Base-by-base conservation (phyloP, 306 rosid species). In the Gillenia trifoliata region DNA sequence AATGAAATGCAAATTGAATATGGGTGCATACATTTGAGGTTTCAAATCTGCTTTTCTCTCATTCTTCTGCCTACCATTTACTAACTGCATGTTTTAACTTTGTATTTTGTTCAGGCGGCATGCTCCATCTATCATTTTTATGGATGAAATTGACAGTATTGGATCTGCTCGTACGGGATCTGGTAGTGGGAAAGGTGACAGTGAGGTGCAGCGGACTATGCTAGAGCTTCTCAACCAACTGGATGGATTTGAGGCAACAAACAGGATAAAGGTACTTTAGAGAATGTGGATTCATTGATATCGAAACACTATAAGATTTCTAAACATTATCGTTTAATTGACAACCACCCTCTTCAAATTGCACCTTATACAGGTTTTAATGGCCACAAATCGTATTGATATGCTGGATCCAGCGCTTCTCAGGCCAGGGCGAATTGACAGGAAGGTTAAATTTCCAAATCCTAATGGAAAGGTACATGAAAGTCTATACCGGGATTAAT, bases 231-330 rank as follows among this genome's bases (percentile, higher is more conserved):
- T 95, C 49, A 95, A 95, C 85, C 99, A 95, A 83, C 81, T 95
- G 82, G 99, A 95, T 87, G 99, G 99, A 73, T 95, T 95, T 89
- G 99, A 95, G 84, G 99, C 99, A 82, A 90, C 99, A 38, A 92
- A 92, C 75, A 92, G 89, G 89, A 92, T 95, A 84, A 92, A 95
- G 93, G 98, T 95, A 76, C 73, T 22, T 11, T 13, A 43, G 11
- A 55, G 20, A 5, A 64, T 71, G 68, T 55, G 23, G 43, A 43
- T 69, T 45, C 15, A 68, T 49, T 31, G 38, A n/a, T 33, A 43
- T 3, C 20, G 3, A 40, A 34, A 17, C 19, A 17, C 36, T 17
- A 23, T 11, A 4, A 65, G 16, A 66, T 59, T 20, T 1, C 8
- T 2, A 8, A 31, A 20, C 23, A 13, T 66, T 23, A 15, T 68